These are phyloP conservation scores for Brettanomyces custersianus DNA, from an alignment of 805 yeast species.

Conservation along the genomic window DNA sequence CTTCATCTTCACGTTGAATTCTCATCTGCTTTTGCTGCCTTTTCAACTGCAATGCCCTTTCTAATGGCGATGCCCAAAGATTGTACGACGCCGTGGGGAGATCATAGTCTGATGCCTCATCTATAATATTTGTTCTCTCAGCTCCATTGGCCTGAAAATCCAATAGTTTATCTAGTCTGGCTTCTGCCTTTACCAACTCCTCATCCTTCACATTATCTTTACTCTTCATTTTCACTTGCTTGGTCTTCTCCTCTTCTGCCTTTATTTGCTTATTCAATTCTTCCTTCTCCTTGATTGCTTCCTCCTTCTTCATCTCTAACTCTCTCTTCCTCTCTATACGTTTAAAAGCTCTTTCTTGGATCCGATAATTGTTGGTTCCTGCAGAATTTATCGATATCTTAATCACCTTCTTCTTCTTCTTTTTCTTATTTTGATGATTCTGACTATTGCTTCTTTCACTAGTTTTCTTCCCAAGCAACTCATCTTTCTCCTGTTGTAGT, in stretches of 20 bases:
- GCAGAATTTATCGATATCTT: conserved; percentile 49
- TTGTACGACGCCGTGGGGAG: conserved; percentile 39
- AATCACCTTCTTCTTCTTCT: conserved; percentile 38
- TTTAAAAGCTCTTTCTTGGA: conserved; percentile 58
- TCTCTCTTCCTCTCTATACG: conserved; percentile 42
- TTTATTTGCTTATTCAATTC: conserved; percentile 33
- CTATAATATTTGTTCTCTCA: conserved; percentile 86
- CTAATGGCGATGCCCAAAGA: conserved; percentile 81
- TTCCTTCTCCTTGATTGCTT: conserved; percentile 28
- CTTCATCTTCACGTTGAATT: conserved; percentile 50
- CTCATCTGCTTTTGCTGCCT: conserved; percentile 72
- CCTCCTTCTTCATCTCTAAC: conserved; percentile 24
- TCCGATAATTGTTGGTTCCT: conserved; percentile 56
- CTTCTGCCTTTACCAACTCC: conserved; percentile 62
- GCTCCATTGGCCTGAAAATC: conserved; percentile 80
- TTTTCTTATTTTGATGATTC: conserved; percentile 12
- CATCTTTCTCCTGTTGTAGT: conserved; percentile 44
- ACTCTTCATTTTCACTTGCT: conserved; percentile 27
- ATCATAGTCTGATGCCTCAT: conserved; percentile 85
- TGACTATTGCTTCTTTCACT: conserved; percentile 4
- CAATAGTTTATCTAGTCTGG: conserved; percentile 61
- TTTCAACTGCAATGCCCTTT: conserved; percentile 79
- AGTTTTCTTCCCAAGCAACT: conserved; percentile 23
- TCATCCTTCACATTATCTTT: too few relatives aligned
- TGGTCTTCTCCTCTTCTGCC: conserved; percentile 35